Base-by-base conservation (phyloP, 305 asterid species). In the Lippia alba region DNA sequence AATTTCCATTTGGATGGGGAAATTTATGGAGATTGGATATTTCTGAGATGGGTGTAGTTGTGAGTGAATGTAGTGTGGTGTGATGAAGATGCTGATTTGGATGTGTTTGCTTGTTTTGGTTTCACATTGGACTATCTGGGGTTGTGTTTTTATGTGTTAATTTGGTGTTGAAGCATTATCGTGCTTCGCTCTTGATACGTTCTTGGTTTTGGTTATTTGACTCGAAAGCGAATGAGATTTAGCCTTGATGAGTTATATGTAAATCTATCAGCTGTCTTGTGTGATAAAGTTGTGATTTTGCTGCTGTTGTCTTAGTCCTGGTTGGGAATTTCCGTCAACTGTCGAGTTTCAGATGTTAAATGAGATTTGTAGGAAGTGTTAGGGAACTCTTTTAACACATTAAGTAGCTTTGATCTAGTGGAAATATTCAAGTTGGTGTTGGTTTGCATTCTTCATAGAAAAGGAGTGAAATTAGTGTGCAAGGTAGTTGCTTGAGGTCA, bases 61-160 rank as follows among this genome's bases (percentile, higher is more conserved):
- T 30, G 46, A 59, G 12, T 48, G 16, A 4, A 14, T 34, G 50
- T 8, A 17, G 40, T 6, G 16, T 59, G 73, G 11, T 45, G 67
- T 67, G 44, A 49, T 62, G 24, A 72, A 56, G 56, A 49, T 63
- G 74, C 15, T 18, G 39, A 63, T 45, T 77, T 49, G 60, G 55
- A 55, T 62, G 72, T 59, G 57, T 63, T 68, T 69, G 76, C 53
- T 64, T 44, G 60, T 66, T 24, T 59, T 58, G 44, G 51, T 44
- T 63, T 32, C 41, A 16, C 62, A n/a, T 15, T 73, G 44, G 41
- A 40, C 40, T 63, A 36, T 61, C 10, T 33, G 8, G 7, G 61
- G 17, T 48, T 12, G 10, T 8, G 50, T 44, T 19, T 24, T 55
- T 15, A 18, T 41, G 16, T 54, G 54, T 41, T 64, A 54, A 56